Percentiles rank a stretch among this genome's conserved stretches.
phyloP scores from a whole-genome alignment of 164 flowering plant species.

The Piper longum region DNA sequence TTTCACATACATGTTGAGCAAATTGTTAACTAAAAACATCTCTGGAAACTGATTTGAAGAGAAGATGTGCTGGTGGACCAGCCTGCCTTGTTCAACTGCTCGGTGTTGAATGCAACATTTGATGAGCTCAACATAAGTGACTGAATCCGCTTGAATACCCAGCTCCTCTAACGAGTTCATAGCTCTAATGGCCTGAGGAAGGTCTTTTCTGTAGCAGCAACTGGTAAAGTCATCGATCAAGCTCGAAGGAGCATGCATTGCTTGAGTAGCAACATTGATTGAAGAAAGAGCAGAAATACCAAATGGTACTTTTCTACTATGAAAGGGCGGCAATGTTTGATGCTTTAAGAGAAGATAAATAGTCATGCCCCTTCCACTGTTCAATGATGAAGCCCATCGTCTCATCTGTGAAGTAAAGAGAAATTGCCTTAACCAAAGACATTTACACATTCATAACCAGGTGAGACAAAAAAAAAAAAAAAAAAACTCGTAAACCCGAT shows the following conservation, averaged over 20 bases:
- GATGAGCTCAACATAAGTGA: slow-evolving; percentile 59
- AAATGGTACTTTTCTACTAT: slow-evolving; percentile 16
- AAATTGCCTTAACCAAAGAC: too few relatives aligned
- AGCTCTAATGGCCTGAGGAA: slow-evolving; percentile 40
- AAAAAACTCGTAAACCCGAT: too few relatives aligned
- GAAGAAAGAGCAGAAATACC: too few relatives aligned
- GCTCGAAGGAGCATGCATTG: too few relatives aligned
- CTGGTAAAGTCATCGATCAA: slow-evolving; percentile 18
- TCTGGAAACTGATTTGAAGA: slow-evolving; percentile 41
- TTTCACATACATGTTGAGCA: slow-evolving; percentile 57
- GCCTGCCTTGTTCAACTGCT: slow-evolving; percentile 37
- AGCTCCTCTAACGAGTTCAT: slow-evolving; percentile 39
- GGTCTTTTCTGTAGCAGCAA: slow-evolving; percentile 49
- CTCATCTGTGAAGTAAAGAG: too few relatives aligned
- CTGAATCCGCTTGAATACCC: slow-evolving; percentile 37
- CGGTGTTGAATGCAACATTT: slow-evolving; percentile 47
- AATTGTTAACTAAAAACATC: slow-evolving; percentile 40
- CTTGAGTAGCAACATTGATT: too few relatives aligned
- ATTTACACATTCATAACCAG: too few relatives aligned
- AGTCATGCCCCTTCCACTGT: too few relatives aligned
- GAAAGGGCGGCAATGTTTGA: slow-evolving; percentile 1
- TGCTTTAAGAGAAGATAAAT: too few relatives aligned
- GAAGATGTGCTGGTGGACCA: slow-evolving; percentile 44
- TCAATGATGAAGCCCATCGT: too few relatives aligned
- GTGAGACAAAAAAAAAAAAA: too few relatives aligned